A percentile compares a stretch with the other conserved stretches of the same genome.
phyloP scores from a whole-genome alignment of 495 filamentous ascomycete species.

The Penicillium simplicissimum region DNA sequence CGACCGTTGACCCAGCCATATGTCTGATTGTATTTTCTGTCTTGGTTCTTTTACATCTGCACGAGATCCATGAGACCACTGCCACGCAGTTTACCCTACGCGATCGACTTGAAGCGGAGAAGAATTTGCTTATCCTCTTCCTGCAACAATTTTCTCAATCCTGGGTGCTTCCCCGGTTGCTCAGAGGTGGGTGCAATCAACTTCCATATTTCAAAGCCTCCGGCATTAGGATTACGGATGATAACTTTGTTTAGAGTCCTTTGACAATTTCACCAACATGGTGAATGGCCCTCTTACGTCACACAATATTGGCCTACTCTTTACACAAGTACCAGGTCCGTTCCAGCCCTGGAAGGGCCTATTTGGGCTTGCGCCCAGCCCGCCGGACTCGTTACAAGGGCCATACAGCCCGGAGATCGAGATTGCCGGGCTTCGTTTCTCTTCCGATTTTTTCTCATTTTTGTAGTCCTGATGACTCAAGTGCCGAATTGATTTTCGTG shows the following conservation, averaged over 20 bases:
- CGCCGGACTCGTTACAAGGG: not conserved
- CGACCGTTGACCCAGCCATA: conserved; percentile 25
- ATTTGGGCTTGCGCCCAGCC: not conserved
- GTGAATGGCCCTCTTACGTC: not conserved
- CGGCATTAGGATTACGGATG: not conserved
- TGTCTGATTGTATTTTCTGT: conserved; percentile 20
- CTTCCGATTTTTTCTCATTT: not conserved
- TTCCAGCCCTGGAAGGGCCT: not conserved
- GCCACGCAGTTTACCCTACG: not conserved
- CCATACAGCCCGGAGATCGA: not conserved
- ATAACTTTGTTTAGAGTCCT: not conserved
- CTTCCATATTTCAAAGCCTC: not conserved
- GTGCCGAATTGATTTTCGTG: not conserved
- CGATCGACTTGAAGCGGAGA: not conserved
- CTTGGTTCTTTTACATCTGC: conserved; percentile 22
- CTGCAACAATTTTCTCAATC: not conserved
- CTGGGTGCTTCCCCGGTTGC: not conserved
- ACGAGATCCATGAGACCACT: conserved; percentile 1
- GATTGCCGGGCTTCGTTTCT: not conserved
- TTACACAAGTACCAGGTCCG: not conserved
- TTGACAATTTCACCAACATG: not conserved
- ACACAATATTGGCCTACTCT: not conserved
- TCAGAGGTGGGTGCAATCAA: not conserved
- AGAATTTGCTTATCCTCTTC: not conserved
- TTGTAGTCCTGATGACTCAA: not conserved